Evolutionary conservation across 345 rosid genomes (phyloP).

Genomic region (Orychophragmus violaceus): DNA sequence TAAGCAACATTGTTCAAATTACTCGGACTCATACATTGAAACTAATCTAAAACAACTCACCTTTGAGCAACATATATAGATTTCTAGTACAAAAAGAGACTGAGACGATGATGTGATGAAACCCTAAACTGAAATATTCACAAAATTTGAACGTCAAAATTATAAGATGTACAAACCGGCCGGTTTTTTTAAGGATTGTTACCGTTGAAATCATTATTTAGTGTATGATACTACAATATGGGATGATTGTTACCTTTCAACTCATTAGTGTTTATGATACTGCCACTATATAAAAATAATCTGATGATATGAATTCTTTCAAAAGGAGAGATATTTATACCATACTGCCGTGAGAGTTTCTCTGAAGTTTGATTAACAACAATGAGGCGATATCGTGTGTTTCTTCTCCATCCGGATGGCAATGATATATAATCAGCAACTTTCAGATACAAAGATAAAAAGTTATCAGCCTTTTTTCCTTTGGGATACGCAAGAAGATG

Average conservation of each 20-base stretch:
- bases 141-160: not conserved
- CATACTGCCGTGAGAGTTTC: not conserved
- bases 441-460: slow-evolving; percentile 59
- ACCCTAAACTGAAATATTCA: not conserved
- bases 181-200: not conserved
- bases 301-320: not conserved
- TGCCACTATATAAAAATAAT: not conserved
- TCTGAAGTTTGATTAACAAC: slow-evolving; percentile 44
- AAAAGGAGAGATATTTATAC: not conserved
- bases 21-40: not conserved
- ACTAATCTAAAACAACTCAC: not conserved
- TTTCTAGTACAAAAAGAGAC: not conserved
- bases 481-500: slow-evolving; percentile 59
- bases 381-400: slow-evolving; percentile 50
- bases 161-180: not conserved
- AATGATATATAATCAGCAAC: slow-evolving; percentile 52
- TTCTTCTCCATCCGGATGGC: slow-evolving; percentile 79
- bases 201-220: too few species aligned
- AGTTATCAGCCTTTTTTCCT: slow-evolving; percentile 58
- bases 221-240: too few species aligned
- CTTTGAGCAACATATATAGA: not conserved
- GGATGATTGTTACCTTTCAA: too few species aligned
- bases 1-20: not conserved
- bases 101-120: not conserved
- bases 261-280: not conserved